A percentile compares a stretch with the other conserved stretches of the same genome.
These are phyloP conservation scores for Podaxis sp. DNA, from an alignment of 768 basidiomycete species.

Conservation along the genomic window DNA sequence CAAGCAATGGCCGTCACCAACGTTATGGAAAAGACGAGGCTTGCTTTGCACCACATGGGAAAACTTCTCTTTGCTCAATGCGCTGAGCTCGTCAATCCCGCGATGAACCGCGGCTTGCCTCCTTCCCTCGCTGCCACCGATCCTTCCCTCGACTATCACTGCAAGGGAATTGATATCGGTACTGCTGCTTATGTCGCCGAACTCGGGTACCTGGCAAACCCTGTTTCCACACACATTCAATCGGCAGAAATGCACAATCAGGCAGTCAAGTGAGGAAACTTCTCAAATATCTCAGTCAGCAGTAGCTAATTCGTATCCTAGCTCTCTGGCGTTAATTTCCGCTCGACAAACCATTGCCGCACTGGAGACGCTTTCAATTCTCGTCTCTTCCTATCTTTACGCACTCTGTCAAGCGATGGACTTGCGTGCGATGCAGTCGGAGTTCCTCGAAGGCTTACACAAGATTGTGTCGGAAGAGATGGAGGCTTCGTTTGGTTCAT, in stretches of 20 bases:
- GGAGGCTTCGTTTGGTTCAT: constrained; percentile 37
- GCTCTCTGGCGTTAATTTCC: constrained; percentile 82
- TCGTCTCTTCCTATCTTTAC: constrained; percentile 76
- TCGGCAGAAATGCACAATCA: constrained; percentile 93
- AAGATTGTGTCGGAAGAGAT: constrained; percentile 52
- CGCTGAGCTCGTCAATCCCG: constrained; percentile 70
- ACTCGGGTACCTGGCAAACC: constrained; percentile 79
- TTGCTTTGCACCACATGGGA: constrained; percentile 67
- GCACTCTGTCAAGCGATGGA: constrained; percentile 78
- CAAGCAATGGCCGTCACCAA: constrained; percentile 86
- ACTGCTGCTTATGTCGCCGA: constrained; percentile 80
- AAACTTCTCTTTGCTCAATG: constrained; percentile 67
- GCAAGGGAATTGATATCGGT: constrained; percentile 84
- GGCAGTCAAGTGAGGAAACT: constrained; percentile 71
- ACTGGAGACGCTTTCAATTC: constrained; percentile 72
- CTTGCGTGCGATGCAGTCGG: constrained; percentile 70
- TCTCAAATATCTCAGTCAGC: constrained; percentile 1
- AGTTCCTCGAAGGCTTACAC: constrained; percentile 52
- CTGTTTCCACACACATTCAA: constrained; percentile 82
- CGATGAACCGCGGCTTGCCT: constrained; percentile 81
- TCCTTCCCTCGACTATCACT: constrained; percentile 78
- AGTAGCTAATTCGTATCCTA: constrained; percentile 27
- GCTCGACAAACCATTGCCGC: constrained; percentile 78
- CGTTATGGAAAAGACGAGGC: constrained; percentile 84
- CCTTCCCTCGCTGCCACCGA: constrained; percentile 78